A percentile compares a stretch with the other conserved stretches of the same genome.
These are phyloP conservation scores for Globisporangium iwayamae DNA, from an alignment of 352 stramenopile genomes.

Conservation along the genomic window DNA sequence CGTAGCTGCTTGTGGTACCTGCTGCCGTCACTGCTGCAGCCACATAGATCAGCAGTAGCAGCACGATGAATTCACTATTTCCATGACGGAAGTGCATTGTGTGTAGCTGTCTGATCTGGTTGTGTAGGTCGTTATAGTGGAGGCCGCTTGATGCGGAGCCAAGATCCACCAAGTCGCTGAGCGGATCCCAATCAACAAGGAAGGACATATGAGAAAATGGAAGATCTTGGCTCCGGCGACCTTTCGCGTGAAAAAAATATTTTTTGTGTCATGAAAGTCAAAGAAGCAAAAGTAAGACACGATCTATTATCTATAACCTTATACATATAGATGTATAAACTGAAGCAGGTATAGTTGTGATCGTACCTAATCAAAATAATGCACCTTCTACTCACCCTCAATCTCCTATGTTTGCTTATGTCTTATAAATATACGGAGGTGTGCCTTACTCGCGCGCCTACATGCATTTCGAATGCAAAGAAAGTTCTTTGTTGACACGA, in stretches of 20 bases:
- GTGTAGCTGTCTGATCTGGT: not conserved
- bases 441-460: no score
- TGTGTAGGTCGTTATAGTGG: not conserved
- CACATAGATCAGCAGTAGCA: not conserved
- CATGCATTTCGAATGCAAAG: not conserved
- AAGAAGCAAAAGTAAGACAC: no score
- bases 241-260: not conserved
- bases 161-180: not conserved
- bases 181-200: conserved; percentile 1
- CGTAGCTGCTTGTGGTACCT: not conserved
- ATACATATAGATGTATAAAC: no score
- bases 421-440: no score
- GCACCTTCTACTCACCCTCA: no score
- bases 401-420: no score
- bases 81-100: not conserved
- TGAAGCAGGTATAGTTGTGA: no score
- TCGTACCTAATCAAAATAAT: no score
- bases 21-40: not conserved
- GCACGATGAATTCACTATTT: not conserved
- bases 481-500: not conserved
- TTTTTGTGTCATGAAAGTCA: no score
- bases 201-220: not conserved
- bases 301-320: no score
- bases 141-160: not conserved
- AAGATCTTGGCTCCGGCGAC: not conserved